Evolutionary conservation across 2,329 filamentous ascomycete species (phyloP).

Genomic region (Volutella citrinella): DNA sequence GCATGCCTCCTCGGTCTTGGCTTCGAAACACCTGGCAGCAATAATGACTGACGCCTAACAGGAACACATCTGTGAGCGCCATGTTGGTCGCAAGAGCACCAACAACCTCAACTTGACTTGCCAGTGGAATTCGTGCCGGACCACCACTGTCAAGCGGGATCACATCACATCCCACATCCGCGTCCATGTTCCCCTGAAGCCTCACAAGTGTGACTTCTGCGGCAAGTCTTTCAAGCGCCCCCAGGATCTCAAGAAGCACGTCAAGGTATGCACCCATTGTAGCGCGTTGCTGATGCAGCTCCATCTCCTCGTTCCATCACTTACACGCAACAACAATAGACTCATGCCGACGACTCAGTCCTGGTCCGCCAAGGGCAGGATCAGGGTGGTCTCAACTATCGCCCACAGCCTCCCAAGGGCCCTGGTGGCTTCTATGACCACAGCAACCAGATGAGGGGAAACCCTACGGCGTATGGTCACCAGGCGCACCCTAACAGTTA

Average conservation of each 20-base stretch:
- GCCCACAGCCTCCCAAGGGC: slow-evolving; percentile 50
- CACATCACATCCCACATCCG: slow-evolving; percentile 99
- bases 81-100: slow-evolving; percentile 97
- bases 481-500: slow-evolving; percentile 53
- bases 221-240: slow-evolving; percentile 99
- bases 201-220: slow-evolving; percentile 98
- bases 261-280: slow-evolving; percentile 59
- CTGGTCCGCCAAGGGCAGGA: slow-evolving; percentile 53
- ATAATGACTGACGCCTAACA: too few relatives aligned
- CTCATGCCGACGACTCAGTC: slow-evolving; percentile 92
- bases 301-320: too few relatives aligned
- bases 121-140: slow-evolving; percentile 94
- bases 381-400: slow-evolving; percentile 53
- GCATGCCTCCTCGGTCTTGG: too few relatives aligned
- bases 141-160: slow-evolving; percentile 96
- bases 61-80: slow-evolving; percentile 97
- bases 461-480: slow-evolving; percentile 53
- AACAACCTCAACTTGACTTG: slow-evolving; percentile 98
- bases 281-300: too few relatives aligned
- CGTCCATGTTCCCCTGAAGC: slow-evolving; percentile 97
- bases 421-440: slow-evolving; percentile 63
- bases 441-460: slow-evolving; percentile 60
- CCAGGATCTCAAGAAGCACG: slow-evolving; percentile 98
- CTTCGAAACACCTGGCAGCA: too few relatives aligned
- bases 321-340: slow-evolving; percentile 43